Evolutionary conservation across 2,329 filamentous ascomycete genomes (phyloP).

Genomic region (Cordyceps sp.): DNA sequence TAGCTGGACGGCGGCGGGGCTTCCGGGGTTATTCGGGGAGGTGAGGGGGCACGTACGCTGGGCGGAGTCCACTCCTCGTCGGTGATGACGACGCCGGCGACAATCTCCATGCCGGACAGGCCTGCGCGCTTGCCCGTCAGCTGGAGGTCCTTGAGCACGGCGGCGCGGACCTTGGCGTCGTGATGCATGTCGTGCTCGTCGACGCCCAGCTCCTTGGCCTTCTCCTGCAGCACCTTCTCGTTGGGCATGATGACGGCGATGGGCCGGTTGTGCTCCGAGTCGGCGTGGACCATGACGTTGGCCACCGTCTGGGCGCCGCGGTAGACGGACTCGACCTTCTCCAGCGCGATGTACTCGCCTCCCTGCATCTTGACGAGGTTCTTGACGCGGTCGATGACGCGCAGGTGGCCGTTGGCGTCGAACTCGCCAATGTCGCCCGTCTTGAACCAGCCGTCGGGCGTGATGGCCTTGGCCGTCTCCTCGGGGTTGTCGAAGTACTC

Average conservation of each 20-base stretch:
- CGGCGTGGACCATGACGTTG: conserved; percentile 80
- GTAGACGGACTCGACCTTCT: conserved; percentile 89
- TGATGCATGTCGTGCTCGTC: conserved; percentile 50
- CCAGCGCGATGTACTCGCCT: conserved; percentile 91
- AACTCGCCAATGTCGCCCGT: conserved; percentile 93
- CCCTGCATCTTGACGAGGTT: conserved; percentile 92
- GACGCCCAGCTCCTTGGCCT: conserved; percentile 45
- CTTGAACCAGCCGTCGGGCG: conserved; percentile 87
- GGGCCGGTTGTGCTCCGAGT: conserved; percentile 56
- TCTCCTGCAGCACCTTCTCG: conserved; percentile 43
- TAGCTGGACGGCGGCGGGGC: conserved; percentile 6
- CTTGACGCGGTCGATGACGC: conserved; percentile 92
- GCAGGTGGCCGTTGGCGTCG: conserved; percentile 60
- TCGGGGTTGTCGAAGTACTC: conserved; percentile 77
- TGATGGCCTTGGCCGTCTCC: conserved; percentile 65
- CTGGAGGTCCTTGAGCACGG: conserved; percentile 52
- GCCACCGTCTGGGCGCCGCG: conserved; percentile 61
- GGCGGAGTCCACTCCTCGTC: conserved; percentile 81
- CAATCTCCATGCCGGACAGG: conserved; percentile 53
- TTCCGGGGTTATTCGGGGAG: no score
- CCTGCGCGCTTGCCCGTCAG: conserved; percentile 47
- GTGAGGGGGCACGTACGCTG: conserved; percentile 35
- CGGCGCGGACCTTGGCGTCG: conserved; percentile 44
- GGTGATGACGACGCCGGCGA: conserved; percentile 59
- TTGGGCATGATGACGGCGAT: conserved; percentile 64